These are phyloP conservation scores for Mycogone perniciosa DNA, from an alignment of 2,329 filamentous ascomycete species.

Conservation along the genomic window DNA sequence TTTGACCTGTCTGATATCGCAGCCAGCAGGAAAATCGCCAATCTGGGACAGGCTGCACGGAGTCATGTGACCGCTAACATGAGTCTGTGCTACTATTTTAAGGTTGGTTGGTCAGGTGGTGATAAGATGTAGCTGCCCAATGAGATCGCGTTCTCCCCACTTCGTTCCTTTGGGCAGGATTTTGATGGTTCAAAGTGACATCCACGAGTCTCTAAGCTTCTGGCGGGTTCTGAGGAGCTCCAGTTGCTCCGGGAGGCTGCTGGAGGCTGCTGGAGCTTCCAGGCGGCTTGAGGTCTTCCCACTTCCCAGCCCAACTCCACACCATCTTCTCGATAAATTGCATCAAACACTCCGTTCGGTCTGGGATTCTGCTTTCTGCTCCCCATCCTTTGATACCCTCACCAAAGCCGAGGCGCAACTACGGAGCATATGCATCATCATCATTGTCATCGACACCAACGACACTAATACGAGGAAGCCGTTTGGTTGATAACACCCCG, in stretches of 20 bases:
- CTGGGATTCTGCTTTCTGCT: neutral
- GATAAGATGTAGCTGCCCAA: constrained; percentile 21
- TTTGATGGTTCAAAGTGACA: constrained; percentile 23
- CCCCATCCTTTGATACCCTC: neutral
- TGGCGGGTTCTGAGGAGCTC: constrained; percentile 25
- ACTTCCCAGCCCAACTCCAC: constrained; percentile 2
- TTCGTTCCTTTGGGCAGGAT: constrained; percentile 3
- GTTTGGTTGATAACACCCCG: neutral
- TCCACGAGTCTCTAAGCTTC: constrained; percentile 28
- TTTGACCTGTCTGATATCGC: constrained; percentile 11
- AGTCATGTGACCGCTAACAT: constrained; percentile 20
- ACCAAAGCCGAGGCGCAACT: neutral
- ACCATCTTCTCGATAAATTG: constrained; percentile 11
- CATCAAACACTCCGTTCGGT: neutral
- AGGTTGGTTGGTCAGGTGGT: constrained; percentile 18
- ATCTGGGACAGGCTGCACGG: constrained; percentile 7
- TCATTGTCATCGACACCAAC: too few relatives aligned
- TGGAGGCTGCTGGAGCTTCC: constrained; percentile 19
- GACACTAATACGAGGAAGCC: too few relatives aligned
- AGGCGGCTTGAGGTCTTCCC: constrained; percentile 17
- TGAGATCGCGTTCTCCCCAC: constrained; percentile 20
- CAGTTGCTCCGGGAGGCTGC: constrained; percentile 16
- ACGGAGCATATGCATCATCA: too few relatives aligned
- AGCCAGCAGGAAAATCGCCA: constrained; percentile 14
- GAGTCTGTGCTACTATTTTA: neutral